Percentiles rank a stretch among this genome's conserved stretches.
These are phyloP conservation scores for Boeremia exigua DNA, from an alignment of 2,329 filamentous ascomycete species.

Conservation along the genomic window DNA sequence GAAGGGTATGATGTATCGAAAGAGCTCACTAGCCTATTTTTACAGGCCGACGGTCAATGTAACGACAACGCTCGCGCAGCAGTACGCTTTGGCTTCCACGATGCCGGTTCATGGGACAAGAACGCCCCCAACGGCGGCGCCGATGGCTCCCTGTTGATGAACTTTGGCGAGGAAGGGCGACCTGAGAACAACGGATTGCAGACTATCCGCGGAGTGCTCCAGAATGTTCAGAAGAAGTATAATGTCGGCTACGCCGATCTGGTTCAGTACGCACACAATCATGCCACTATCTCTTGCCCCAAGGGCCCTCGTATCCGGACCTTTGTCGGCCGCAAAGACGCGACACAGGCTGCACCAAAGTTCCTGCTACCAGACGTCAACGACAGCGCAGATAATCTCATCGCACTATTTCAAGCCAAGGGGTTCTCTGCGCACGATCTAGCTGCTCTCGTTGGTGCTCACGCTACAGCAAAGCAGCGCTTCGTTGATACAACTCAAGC, in stretches of 20 bases:
- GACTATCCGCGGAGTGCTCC: slow-evolving; percentile 49
- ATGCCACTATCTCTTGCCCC: slow-evolving; percentile 58
- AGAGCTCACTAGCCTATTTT: slow-evolving; percentile 37
- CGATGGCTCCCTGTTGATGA: slow-evolving; percentile 51
- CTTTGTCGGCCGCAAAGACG: slow-evolving; percentile 59
- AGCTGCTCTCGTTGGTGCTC: slow-evolving; percentile 62
- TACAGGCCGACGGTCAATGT: slow-evolving; percentile 33
- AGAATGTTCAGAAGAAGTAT: slow-evolving; percentile 50
- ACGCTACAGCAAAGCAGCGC: slow-evolving; percentile 57
- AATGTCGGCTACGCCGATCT: slow-evolving; percentile 61
- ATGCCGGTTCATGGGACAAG: slow-evolving; percentile 46
- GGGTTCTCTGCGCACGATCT: slow-evolving; percentile 59
- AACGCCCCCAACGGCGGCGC: slow-evolving; percentile 47
- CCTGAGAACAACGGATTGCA: slow-evolving; percentile 55
- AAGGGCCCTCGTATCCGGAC: slow-evolving; percentile 59
- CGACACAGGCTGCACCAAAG: slow-evolving; percentile 48
- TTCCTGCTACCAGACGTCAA: slow-evolving; percentile 55
- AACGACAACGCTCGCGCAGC: slow-evolving; percentile 45
- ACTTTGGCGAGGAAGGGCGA: slow-evolving; percentile 45
- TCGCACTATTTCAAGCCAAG: slow-evolving; percentile 58
- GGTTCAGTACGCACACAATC: slow-evolving; percentile 57
- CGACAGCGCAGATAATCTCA: slow-evolving; percentile 51
- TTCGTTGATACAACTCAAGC: slow-evolving; percentile 51
- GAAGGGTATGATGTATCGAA: slow-evolving; percentile 40
- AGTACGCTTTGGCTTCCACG: slow-evolving; percentile 45